Conservation (phyloP, 2,329 filamentous ascomycete genomes). For the Cylindrodendrum hubeiense region DNA sequence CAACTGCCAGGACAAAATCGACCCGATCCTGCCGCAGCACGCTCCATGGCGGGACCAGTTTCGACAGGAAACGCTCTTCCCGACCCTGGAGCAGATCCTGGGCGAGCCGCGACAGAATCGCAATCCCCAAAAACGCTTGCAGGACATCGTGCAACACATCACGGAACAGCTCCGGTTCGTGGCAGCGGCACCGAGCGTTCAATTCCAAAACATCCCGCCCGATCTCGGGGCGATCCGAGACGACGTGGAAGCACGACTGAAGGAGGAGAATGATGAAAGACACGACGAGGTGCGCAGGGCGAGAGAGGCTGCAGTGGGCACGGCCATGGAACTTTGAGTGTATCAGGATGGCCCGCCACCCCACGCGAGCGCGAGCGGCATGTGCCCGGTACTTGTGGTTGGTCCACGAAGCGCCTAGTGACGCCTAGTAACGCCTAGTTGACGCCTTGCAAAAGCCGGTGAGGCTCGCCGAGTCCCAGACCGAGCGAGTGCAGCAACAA, state of each 20-base stretch:
- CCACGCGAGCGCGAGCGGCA: not conserved
- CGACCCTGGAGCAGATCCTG: constrained; percentile 80
- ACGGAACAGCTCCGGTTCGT: constrained; percentile 90
- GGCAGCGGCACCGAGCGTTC: constrained; percentile 86
- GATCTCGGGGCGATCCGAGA: constrained; percentile 77
- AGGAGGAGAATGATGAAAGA: constrained; percentile 72
- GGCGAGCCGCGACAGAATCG: constrained; percentile 80
- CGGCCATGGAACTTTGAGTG: constrained; percentile 64
- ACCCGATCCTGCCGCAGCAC: constrained; percentile 80
- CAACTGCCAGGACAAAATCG: constrained; percentile 77
- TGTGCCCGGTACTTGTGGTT: not conserved
- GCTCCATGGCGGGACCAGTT: constrained; percentile 92
- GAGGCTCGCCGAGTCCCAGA: not conserved
- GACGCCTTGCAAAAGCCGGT: not conserved
- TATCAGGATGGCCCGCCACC: not conserved
- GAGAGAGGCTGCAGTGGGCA: constrained; percentile 69
- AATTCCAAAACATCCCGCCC: constrained; percentile 83
- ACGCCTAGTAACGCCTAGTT: not conserved
- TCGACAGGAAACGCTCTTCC: constrained; percentile 87
- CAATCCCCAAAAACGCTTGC: constrained; percentile 81
- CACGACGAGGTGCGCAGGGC: constrained; percentile 65
- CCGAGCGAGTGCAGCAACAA: not conserved
- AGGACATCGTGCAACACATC: constrained; percentile 81
- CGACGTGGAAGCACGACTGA: constrained; percentile 75
- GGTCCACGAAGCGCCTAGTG: not conserved